Evolutionary conservation across 2,329 filamentous ascomycete species (phyloP), one percentile per base, ranked within the genome.

Genomic region (Calonectria pteridis): DNA sequence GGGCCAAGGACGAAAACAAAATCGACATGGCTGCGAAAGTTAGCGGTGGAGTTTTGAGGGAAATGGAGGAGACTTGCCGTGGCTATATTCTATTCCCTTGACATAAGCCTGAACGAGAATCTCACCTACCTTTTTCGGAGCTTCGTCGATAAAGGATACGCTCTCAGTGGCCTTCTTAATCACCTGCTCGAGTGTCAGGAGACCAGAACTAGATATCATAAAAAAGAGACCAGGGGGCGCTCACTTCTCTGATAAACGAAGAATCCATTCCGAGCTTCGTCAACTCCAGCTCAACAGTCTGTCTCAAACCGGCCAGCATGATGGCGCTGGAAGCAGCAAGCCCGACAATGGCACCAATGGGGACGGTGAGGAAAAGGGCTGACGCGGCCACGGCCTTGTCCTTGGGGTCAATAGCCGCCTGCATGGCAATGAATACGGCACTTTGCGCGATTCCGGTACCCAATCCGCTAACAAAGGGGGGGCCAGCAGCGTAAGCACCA

Each of bases 311-410:
- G 0, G 68, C 74, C 18, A 76, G 74, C 28, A 77, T 84, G 0
- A 82, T 80, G 1, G 85, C 84, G 62, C 85, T 86, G 0, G 83
- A 81, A n/a, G 80, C 78, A 0, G 85, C 82, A 9, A 87, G 77
- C 0, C 86, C 86, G 5, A 86, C 71, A 0, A 87, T 84, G 2
- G 81, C 75, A n/a, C 84, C 84, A 5, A 87, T 76, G 0, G 84
- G 84, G 2, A 77, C 77, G 0, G 82, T 81, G 4, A 88, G 78
- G 59, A 85, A 88, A 35, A 87, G 81, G 2, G 84, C 82, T 1
- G 86, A 86, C 6, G 86, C 82, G 23, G 86, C 86, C 0, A 86
- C 81, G 0, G 86, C 85, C 40, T 85, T 83, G 72, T 87, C 83
- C 0, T 79, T 76, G 0, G 83, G 83, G 28, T 84, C 77, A 4